Conservation (phyloP, 1,139 yeast species). For the Arxiozyma slooffiae region DNA sequence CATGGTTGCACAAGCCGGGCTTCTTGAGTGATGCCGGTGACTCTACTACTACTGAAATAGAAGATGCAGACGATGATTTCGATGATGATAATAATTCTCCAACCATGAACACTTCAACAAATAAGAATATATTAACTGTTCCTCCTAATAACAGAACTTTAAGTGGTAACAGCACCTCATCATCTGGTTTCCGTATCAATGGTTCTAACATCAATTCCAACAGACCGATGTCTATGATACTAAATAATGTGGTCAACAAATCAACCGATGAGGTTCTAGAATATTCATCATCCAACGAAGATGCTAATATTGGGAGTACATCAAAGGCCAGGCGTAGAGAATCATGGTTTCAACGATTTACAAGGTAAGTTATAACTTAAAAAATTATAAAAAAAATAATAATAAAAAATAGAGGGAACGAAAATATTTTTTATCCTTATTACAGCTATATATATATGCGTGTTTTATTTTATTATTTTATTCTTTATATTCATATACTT, state of each 20-base stretch:
- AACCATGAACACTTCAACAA: constrained; percentile 13
- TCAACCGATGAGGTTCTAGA: constrained; percentile 15
- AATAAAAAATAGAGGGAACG: background rate
- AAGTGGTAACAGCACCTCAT: constrained; percentile 17
- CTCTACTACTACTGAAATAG: constrained; percentile 23
- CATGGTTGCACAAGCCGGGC: constrained; percentile 26
- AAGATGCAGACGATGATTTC: constrained; percentile 22
- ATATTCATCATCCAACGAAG: constrained; percentile 5
- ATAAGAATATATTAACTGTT: constrained; percentile 14
- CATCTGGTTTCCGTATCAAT: constrained; percentile 3
- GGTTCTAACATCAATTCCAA: background rate
- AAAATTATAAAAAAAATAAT: too few relatives aligned
- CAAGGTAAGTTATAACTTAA: constrained; percentile 15
- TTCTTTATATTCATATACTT: background rate
- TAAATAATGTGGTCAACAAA: constrained; percentile 13
- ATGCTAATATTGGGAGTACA: constrained; percentile 14
- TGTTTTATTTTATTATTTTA: background rate
- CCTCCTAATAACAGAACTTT: constrained; percentile 17
- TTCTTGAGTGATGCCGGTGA: constrained; percentile 28
- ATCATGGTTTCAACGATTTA: constrained; percentile 28
- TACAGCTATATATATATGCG: background rate
- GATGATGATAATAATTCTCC: constrained; percentile 9
- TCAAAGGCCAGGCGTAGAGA: constrained; percentile 24
- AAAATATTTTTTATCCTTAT: background rate
- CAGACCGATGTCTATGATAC: constrained; percentile 21